Conservation (phyloP, 805 yeast genomes). For the Ogataea polymorpha region DNA sequence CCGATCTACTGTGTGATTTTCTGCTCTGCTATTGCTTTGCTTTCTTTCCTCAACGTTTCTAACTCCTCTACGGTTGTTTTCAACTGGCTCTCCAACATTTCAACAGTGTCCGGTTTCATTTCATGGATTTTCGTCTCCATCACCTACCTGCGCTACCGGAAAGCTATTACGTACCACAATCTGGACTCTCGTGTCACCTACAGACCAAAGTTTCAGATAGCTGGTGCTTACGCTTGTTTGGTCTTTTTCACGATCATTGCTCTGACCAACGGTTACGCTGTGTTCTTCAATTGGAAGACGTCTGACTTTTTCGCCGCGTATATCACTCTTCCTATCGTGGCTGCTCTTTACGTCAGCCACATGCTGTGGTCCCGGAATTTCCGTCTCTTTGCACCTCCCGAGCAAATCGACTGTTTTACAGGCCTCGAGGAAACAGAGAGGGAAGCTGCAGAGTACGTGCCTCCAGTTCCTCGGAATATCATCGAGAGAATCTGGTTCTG, state of each 20-base stretch:
- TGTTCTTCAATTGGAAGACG: conserved; percentile 53
- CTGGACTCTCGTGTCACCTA: conserved; percentile 56
- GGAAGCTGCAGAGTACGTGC: conserved; percentile 40
- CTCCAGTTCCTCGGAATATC: conserved; percentile 39
- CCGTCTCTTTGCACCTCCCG: conserved; percentile 47
- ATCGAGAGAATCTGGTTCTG: conserved; percentile 48
- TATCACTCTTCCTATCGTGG: conserved; percentile 58
- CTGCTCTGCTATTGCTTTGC: conserved; percentile 39
- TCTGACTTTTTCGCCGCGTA: conserved; percentile 70
- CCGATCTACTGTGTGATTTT: conserved; percentile 50
- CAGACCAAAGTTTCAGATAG: conserved; percentile 55
- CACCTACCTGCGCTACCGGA: conserved; percentile 61
- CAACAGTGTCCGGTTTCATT: conserved; percentile 64
- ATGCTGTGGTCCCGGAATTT: conserved; percentile 44
- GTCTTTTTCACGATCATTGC: conserved; percentile 49
- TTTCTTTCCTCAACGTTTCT: conserved; percentile 54
- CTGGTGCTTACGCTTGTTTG: conserved; percentile 50
- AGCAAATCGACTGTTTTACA: conserved; percentile 56
- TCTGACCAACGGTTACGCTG: conserved; percentile 71
- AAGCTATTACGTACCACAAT: conserved; percentile 53
- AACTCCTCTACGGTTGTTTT: conserved; percentile 52
- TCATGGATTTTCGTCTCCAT: conserved; percentile 56
- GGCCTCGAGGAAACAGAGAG: conserved; percentile 62
- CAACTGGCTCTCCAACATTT: conserved; percentile 62
- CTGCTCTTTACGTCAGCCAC: conserved; percentile 56